Evolutionary conservation across 2,329 filamentous ascomycete species (phyloP).

Genomic region (Penicillium carneum): DNA sequence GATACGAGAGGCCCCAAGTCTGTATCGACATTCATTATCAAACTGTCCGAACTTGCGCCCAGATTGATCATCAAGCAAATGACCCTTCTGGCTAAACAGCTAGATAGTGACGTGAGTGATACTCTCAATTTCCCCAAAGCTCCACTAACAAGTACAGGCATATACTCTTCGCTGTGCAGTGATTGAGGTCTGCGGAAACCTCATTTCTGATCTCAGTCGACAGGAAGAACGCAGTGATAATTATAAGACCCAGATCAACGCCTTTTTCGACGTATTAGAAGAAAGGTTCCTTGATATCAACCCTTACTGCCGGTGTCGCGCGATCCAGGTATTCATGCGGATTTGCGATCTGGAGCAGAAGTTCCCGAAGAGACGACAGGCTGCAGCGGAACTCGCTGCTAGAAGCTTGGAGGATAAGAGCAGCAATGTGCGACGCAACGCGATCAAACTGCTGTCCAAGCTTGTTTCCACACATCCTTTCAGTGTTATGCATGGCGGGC

Average conservation of each 20-base stretch:
- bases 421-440: slow-evolving; percentile 93
- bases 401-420: slow-evolving; percentile 96
- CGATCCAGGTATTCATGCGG: slow-evolving; percentile 90
- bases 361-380: slow-evolving; percentile 89
- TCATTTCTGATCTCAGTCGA: slow-evolving; percentile 87
- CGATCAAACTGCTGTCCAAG: slow-evolving; percentile 87
- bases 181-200: slow-evolving; percentile 95
- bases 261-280: slow-evolving; percentile 95
- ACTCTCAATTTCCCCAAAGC: background rate
- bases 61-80: slow-evolving; percentile 96
- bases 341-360: slow-evolving; percentile 95
- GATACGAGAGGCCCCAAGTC: slow-evolving; percentile 96
- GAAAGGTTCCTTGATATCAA: slow-evolving; percentile 96
- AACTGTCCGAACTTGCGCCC: slow-evolving; percentile 89
- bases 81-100: slow-evolving; percentile 88
- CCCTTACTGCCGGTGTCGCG: slow-evolving; percentile 89
- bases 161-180: slow-evolving; percentile 92
- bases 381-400: slow-evolving; percentile 83
- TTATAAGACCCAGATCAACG: slow-evolving; percentile 91
- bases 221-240: slow-evolving; percentile 91
- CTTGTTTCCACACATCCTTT: slow-evolving; percentile 95
- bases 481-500: slow-evolving; percentile 85
- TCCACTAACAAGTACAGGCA: slow-evolving; percentile 61
- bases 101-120: slow-evolving; percentile 82
- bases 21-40: slow-evolving; percentile 90